These are phyloP conservation scores for Spiromastix sp. DNA, from an alignment of 2,329 filamentous ascomycete species.

Conservation along the genomic window DNA sequence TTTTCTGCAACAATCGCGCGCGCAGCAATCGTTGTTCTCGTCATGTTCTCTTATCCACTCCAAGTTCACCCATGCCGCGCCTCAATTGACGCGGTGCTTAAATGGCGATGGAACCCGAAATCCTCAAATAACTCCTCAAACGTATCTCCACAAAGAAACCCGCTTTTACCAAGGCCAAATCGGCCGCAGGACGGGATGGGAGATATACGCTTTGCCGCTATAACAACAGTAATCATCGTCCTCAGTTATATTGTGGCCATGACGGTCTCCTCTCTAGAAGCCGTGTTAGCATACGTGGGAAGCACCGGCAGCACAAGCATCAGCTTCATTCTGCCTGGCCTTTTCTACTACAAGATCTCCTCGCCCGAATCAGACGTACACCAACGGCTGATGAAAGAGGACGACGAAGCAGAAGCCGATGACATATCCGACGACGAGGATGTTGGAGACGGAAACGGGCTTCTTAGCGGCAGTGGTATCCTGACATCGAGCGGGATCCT, in stretches of 20 bases:
- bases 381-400: conserved; percentile 78
- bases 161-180: conserved; percentile 26
- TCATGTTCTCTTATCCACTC: conserved; percentile 91
- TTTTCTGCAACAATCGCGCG: conserved; percentile 84
- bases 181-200: conserved; percentile 49
- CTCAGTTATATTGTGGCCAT: conserved; percentile 80
- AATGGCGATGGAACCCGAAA: conserved; percentile 60
- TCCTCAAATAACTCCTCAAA: conserved; percentile 28
- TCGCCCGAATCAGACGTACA: conserved; percentile 78
- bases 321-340: conserved; percentile 86
- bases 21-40: conserved; percentile 87
- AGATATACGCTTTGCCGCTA: conserved; percentile 76
- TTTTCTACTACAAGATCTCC: conserved; percentile 99
- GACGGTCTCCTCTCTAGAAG: conserved; percentile 79
- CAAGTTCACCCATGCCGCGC: conserved; percentile 94
- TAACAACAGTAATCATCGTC: conserved; percentile 78
- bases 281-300: conserved; percentile 89
- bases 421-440: conserved; percentile 22
- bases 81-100: conserved; percentile 87
- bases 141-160: conserved; percentile 33
- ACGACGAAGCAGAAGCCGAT: conserved; percentile 56
- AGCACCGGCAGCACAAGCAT: conserved; percentile 92
- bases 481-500: conserved; percentile 48
- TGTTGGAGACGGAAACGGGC: conserved; percentile 16
- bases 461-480: conserved; percentile 29